A percentile compares a stretch with the other conserved stretches of the same genome.
These are phyloP conservation scores for Rhizophora mangle DNA, from an alignment of 345 rosid species.

Conservation along the genomic window DNA sequence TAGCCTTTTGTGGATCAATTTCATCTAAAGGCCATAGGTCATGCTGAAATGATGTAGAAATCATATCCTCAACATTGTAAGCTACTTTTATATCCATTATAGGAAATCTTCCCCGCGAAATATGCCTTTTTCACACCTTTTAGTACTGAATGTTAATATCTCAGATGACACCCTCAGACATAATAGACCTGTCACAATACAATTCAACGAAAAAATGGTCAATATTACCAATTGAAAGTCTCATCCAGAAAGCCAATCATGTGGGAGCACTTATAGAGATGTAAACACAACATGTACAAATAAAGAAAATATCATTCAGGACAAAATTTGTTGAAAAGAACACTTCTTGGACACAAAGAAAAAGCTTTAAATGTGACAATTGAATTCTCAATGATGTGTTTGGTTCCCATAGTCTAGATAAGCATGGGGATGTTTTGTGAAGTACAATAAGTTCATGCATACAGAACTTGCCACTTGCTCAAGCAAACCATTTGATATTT, in stretches of 20 bases:
- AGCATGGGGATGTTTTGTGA: no score
- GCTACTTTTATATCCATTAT: constrained; percentile 39
- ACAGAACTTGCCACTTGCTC: no score
- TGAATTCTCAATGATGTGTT: no score
- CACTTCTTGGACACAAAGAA: no score
- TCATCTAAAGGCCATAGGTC: constrained; percentile 78
- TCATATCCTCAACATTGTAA: constrained; percentile 46
- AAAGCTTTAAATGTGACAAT: no score
- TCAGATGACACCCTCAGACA: constrained; percentile 32
- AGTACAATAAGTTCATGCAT: no score
- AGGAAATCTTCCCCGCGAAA: constrained; percentile 38
- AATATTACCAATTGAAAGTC: constrained; percentile 3
- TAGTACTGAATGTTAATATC: constrained; percentile 13
- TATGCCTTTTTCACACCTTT: constrained; percentile 18
- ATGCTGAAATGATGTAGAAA: constrained; percentile 39
- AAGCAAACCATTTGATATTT: no score
- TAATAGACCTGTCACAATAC: constrained; percentile 11
- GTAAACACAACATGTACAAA: background rate
- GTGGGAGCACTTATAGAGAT: background rate
- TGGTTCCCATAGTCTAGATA: no score
- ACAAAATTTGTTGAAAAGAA: no score
- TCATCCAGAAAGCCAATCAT: constrained; percentile 6
- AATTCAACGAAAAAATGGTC: constrained; percentile 5
- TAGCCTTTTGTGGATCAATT: constrained; percentile 61
- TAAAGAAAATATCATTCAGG: no score